Conservation (phyloP, 2,329 filamentous ascomycete genomes). For the Tolypocladium endophyticum region DNA sequence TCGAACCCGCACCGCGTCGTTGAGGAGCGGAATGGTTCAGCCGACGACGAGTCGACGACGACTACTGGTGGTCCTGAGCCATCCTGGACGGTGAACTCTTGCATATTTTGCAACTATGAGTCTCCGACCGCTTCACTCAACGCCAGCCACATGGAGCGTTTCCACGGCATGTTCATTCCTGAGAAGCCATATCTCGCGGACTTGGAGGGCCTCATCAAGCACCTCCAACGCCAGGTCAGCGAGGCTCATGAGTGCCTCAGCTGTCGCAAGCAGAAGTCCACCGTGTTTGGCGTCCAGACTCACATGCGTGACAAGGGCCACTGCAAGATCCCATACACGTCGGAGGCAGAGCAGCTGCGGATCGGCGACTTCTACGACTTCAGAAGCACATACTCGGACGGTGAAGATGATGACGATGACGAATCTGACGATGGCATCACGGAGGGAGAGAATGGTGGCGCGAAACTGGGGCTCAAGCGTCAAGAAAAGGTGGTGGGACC, state of each 20-base stretch:
- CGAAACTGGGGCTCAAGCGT: constrained; percentile 58
- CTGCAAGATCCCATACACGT: constrained; percentile 89
- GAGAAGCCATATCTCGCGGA: constrained; percentile 78
- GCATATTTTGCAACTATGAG: constrained; percentile 86
- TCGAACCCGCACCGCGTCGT: constrained; percentile 37
- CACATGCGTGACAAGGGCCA: constrained; percentile 97
- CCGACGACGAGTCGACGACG: constrained; percentile 31
- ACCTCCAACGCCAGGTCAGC: constrained; percentile 70
- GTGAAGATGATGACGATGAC: constrained; percentile 52
- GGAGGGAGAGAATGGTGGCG: constrained; percentile 43
- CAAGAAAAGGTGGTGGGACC: constrained; percentile 38
- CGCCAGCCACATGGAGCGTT: constrained; percentile 78
- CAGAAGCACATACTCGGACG: constrained; percentile 86
- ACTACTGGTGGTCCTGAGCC: constrained; percentile 25
- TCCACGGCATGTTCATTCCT: constrained; percentile 92
- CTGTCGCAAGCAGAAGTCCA: constrained; percentile 75
- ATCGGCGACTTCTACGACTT: constrained; percentile 98
- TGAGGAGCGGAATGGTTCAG: constrained; percentile 31
- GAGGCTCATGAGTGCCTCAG: constrained; percentile 77
- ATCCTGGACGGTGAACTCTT: constrained; percentile 41
- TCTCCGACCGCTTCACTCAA: constrained; percentile 70
- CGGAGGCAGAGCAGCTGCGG: constrained; percentile 81
- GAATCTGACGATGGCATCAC: constrained; percentile 30
- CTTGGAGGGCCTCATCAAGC: constrained; percentile 67
- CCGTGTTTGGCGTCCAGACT: constrained; percentile 72